Evolutionary conservation across 164 flowering plant genomes (phyloP), one percentile per base, ranked within the genome.

Genomic region (Umbilicus rupestris): DNA sequence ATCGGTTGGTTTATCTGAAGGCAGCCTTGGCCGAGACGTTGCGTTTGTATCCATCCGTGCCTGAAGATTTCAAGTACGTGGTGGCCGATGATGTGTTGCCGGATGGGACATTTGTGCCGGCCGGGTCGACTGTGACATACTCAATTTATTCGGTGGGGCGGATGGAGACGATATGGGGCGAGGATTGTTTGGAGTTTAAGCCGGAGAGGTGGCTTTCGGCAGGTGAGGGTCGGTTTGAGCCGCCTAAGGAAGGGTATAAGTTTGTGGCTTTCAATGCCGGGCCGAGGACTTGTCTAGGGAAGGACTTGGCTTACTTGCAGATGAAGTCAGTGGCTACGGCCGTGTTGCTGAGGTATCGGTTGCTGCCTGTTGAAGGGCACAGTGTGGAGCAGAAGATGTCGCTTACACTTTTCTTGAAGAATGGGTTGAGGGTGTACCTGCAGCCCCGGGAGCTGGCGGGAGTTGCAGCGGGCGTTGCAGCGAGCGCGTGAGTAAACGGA

Each of bases 301-400:
- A 91, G 75, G 96, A 89, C 64, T 70, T 89, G 80, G 96, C 97
- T 64, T 91, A 91, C 78, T 70, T 91, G 73, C 97, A 91, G 60
- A 91, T 91, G 97, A 91, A 89, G 72, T 86, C 97, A 0, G 85
- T 89, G 52, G 96, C 87, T 0, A 71, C 96, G 9, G 96, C 97
- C 0, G 81, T 91, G 24, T 84, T 91, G 63, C 71, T 89, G 20
- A 81, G 87, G 14, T 83, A 89, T 80, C 83, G 90, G 75, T 71
- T 87, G 20, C 46, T 77, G 1, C 74, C 64, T 71, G 93, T 72
- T 45, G 87, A 90, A n/a, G 90, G 94, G 39, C 93, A 86, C 70
- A 79, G 76, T 11, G 96, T 89, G 41, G 80, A 83, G 79, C 97
- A 91, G 81, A 91, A 91, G 84, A 91, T 91, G 90, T 91, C 96